Evolutionary conservation across 2,329 filamentous ascomycete genomes (phyloP), one percentile per base, ranked within the genome.

Genomic region (Cladorrhinum sp.): DNA sequence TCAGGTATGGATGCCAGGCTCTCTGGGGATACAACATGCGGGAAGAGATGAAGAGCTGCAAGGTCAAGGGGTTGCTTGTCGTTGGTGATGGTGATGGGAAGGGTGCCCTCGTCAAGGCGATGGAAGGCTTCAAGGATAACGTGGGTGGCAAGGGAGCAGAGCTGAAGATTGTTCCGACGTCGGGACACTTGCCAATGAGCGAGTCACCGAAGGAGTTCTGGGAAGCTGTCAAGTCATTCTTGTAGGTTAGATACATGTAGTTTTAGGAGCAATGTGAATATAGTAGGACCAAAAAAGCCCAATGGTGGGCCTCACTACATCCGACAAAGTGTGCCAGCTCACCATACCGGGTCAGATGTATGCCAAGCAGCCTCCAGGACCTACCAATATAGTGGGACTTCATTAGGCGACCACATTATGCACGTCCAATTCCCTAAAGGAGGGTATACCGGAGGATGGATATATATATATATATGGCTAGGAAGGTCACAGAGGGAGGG

Each of bases 141-240:
- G 72, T 91, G 48, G 87, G 88, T 0, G 72, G 77, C 9, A 71
- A 73, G 0, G 84, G 82, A 0, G 82, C 81, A 0, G 80, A 84
- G 61, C 80, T 92, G 65, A 85, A 81, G 71, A 74, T 89, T 60
- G 83, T 96, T 9, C 83, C 89, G 0, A 77, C 81, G 8, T 86
- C 91, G 0, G 92, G 92, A 0, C 92, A 96, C 77, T 74, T 96
- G 69, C 92, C 92, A 0, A 96, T 96, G 90, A 86, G 86, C 52
- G 92, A 96, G 75, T 83, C 85, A 65, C 87, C 90, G 0, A 75
- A 79, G 59, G 85, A 81, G 3, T 92, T 93, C 71, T 87, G 87
- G 71, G 76, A 81, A 25, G 84, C 84, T 50, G 78, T 93, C 2
- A 76, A 78, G 48, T 77, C 73, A 8, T 90, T 90, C 64, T 55